A percentile compares a stretch with the other conserved stretches of the same genome.
These are phyloP conservation scores for Paecilomyces sp. DNA, from an alignment of 2,329 filamentous ascomycete genomes.

Conservation along the genomic window DNA sequence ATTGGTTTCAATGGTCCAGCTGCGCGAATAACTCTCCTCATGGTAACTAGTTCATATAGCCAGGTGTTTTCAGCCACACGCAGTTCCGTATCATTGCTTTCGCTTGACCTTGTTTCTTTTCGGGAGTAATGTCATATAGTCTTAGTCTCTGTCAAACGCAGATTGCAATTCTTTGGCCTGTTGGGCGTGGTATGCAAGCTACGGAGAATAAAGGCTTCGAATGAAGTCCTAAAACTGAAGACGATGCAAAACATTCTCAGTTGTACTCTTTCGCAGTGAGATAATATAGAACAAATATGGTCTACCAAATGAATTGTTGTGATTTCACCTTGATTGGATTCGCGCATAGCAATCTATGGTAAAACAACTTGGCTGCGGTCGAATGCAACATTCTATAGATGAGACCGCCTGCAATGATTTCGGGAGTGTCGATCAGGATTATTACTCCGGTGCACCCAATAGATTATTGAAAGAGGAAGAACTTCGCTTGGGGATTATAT, in stretches of 20 bases:
- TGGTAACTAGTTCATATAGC: too few species aligned
- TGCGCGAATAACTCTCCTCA: not conserved
- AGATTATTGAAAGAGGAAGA: too few species aligned
- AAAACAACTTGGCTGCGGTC: too few species aligned
- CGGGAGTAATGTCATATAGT: too few species aligned
- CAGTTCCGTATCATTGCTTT: too few species aligned
- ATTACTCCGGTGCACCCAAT: not conserved
- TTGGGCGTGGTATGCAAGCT: not conserved
- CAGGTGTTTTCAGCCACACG: too few species aligned
- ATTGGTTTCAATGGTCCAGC: not conserved
- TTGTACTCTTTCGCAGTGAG: not conserved
- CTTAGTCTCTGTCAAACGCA: too few species aligned
- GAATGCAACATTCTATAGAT: too few species aligned
- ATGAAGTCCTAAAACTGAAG: not conserved
- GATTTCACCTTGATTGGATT: not conserved
- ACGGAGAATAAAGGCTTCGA: not conserved
- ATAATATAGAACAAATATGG: not conserved
- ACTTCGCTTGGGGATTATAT: too few species aligned
- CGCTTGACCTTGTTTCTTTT: too few species aligned
- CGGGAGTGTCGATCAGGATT: not conserved
- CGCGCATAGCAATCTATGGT: not conserved
- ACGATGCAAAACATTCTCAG: not conserved
- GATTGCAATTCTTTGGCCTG: too few species aligned
- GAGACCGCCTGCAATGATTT: not conserved
- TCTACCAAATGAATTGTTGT: not conserved